Percentiles rank a stretch among this genome's conserved stretches.
phyloP scores from a whole-genome alignment of 2,329 filamentous ascomycete species.

The Aspergillus ruber region DNA sequence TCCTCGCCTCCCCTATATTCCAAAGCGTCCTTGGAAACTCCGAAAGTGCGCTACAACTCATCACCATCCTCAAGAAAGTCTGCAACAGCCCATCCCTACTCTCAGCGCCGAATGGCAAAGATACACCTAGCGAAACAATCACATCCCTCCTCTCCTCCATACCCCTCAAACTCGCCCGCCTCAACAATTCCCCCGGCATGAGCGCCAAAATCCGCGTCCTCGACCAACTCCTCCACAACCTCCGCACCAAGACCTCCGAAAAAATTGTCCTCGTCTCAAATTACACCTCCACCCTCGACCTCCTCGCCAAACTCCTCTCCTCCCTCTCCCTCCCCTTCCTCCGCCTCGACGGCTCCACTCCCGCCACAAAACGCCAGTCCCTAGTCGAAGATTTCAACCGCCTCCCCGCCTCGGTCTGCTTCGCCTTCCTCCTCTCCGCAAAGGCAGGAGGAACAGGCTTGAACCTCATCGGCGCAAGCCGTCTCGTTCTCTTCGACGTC shows the following conservation, averaged over 20 bases:
- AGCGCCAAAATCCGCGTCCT: slow-evolving; percentile 63
- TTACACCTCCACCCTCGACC: slow-evolving; percentile 65
- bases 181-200: slow-evolving; percentile 49
- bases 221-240: slow-evolving; percentile 57
- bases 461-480: slow-evolving; percentile 64
- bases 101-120: slow-evolving; percentile 44
- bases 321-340: slow-evolving; percentile 57
- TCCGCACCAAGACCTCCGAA: slow-evolving; percentile 57
- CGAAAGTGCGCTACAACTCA: slow-evolving; percentile 60
- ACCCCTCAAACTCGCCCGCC: slow-evolving; percentile 48
- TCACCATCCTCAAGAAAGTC: slow-evolving; percentile 66
- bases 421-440: slow-evolving; percentile 66
- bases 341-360: slow-evolving; percentile 64
- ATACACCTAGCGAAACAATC: slow-evolving; percentile 43
- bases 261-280: slow-evolving; percentile 73
- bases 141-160: slow-evolving; percentile 47
- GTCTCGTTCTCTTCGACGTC: slow-evolving; percentile 65
- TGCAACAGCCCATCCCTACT: slow-evolving; percentile 65
- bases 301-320: slow-evolving; percentile 56
- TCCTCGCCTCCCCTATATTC: slow-evolving; percentile 60
- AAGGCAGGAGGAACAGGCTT: slow-evolving; percentile 65
- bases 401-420: slow-evolving; percentile 48
- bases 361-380: slow-evolving; percentile 57
- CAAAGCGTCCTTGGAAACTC: slow-evolving; percentile 55
- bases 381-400: slow-evolving; percentile 67